phyloP scores from a whole-genome alignment of 192 early-diverging fungal genomes.

The Coemansia sp. region DNA sequence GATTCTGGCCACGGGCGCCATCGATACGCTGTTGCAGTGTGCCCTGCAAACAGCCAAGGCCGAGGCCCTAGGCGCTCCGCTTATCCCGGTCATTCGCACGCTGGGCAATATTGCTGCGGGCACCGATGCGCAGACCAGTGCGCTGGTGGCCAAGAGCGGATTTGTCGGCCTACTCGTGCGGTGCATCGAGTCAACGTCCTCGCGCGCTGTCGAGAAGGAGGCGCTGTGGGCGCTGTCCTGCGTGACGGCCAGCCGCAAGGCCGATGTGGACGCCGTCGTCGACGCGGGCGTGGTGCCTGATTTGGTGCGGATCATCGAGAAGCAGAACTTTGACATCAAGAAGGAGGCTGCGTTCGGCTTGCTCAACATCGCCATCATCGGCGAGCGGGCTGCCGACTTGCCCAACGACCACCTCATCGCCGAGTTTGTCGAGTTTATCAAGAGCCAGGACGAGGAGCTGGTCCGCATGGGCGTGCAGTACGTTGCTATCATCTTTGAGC shows the following conservation, averaged over 20 bases:
- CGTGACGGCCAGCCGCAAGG: conserved; percentile 60
- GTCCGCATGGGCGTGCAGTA: conserved; percentile 67
- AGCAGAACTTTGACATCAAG: conserved; percentile 68
- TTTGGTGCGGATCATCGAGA: conserved; percentile 61
- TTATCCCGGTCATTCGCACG: conserved; percentile 66
- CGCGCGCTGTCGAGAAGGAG: conserved; percentile 68
- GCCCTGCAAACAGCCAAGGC: not conserved
- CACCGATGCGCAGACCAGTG: conserved; percentile 62
- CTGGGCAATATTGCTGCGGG: conserved; percentile 71
- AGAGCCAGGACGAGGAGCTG: conserved; percentile 65
- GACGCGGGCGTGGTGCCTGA: conserved; percentile 57
- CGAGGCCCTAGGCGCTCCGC: conserved; percentile 30
- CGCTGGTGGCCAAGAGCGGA: conserved; percentile 45
- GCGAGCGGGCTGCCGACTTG: conserved; percentile 13
- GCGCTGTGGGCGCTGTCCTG: conserved; percentile 73
- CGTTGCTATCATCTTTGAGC: conserved; percentile 59
- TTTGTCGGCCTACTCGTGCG: conserved; percentile 54
- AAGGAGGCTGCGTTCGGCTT: conserved; percentile 71
- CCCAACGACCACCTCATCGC: conserved; percentile 26
- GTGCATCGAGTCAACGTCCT: conserved; percentile 30
- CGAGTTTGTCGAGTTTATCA: conserved; percentile 61
- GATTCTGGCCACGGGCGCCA: conserved; percentile 39
- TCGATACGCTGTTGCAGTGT: conserved; percentile 22
- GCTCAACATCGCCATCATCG: conserved; percentile 62
- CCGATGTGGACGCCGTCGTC: conserved; percentile 58